phyloP scores from a whole-genome alignment of 2,329 filamentous ascomycete genomes.

The Colletotrichum chlorophyti region DNA sequence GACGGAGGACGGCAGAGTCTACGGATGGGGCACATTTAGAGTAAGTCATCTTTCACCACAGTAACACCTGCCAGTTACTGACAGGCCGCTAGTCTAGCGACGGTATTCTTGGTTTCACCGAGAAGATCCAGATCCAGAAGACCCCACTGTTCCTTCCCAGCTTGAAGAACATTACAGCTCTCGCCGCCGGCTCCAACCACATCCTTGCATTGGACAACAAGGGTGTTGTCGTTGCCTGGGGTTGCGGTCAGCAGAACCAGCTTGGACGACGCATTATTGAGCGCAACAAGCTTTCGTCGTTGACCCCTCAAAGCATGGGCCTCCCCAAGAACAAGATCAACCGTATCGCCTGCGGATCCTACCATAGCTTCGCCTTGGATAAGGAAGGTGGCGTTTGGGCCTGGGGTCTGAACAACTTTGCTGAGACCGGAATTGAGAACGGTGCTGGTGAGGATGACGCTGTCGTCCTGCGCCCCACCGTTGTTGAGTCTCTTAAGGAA shows the following conservation, averaged over 20 bases:
- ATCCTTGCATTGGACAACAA: constrained; percentile 71
- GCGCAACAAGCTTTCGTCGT: constrained; percentile 67
- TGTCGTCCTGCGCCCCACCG: constrained; percentile 73
- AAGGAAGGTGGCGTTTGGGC: constrained; percentile 74
- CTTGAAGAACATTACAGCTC: constrained; percentile 70
- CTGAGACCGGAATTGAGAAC: constrained; percentile 71
- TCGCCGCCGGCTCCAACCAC: constrained; percentile 75
- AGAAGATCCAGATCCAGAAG: constrained; percentile 54
- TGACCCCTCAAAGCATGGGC: constrained; percentile 69
- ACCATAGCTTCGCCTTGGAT: constrained; percentile 84
- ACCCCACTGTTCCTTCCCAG: constrained; percentile 57
- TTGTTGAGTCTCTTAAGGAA: constrained; percentile 69
- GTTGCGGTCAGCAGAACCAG: constrained; percentile 72
- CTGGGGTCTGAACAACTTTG: constrained; percentile 90
- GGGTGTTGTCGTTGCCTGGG: constrained; percentile 74
- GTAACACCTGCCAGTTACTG: background rate
- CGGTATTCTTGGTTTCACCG: constrained; percentile 69
- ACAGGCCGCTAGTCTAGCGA: constrained; percentile 52
- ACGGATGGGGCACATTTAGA: constrained; percentile 85
- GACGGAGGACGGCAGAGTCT: constrained; percentile 77
- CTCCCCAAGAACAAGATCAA: constrained; percentile 69
- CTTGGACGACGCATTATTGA: constrained; percentile 64
- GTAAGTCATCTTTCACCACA: constrained; percentile 5
- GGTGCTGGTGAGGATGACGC: constrained; percentile 72
- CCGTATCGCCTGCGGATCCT: constrained; percentile 71